Percentiles rank a stretch among this genome's conserved stretches.
Conservation (phyloP, 768 basidiomycete genomes). For the Panaeolus papilionaceus region DNA sequence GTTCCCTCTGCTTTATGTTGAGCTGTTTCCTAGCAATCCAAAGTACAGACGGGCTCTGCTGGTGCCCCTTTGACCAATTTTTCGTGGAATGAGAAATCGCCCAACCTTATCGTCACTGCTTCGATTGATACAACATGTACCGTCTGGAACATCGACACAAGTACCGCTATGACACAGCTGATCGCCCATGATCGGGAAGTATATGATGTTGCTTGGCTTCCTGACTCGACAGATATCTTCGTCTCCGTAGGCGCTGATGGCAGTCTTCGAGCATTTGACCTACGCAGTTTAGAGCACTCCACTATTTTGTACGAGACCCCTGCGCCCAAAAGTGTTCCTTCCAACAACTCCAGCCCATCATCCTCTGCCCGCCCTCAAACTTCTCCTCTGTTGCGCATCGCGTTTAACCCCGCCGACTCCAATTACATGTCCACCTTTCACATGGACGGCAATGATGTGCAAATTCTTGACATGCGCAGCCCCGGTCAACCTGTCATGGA, state of each 20-base stretch:
- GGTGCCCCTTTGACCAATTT: constrained; percentile 96
- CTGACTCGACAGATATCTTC: constrained; percentile 94
- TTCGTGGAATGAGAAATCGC: constrained; percentile 95
- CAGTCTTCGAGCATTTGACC: constrained; percentile 93
- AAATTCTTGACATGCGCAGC: constrained; percentile 96
- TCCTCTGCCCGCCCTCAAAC: constrained; percentile 73
- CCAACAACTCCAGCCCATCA: constrained; percentile 62
- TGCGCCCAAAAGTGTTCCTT: constrained; percentile 72
- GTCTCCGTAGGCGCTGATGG: constrained; percentile 99
- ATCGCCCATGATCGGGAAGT: constrained; percentile 97
- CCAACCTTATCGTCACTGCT: constrained; percentile 92
- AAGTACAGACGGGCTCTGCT: constrained; percentile 82
- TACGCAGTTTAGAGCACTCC: constrained; percentile 95
- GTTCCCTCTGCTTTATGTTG: constrained; percentile 18
- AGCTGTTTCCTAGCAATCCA: constrained; percentile 68
- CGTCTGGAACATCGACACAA: constrained; percentile 97
- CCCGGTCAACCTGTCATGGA: constrained; percentile 97
- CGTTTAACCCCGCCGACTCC: constrained; percentile 89
- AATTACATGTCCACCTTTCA: constrained; percentile 99
- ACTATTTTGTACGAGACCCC: constrained; percentile 98
- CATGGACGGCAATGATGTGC: constrained; percentile 87
- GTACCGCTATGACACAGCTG: constrained; percentile 93
- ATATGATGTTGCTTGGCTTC: constrained; percentile 99
- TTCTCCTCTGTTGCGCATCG: constrained; percentile 84
- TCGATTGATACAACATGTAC: constrained; percentile 99